Evolutionary conservation across 768 basidiomycete genomes (phyloP), one percentile per base, ranked within the genome.

Genomic region (Mycena filopes): DNA sequence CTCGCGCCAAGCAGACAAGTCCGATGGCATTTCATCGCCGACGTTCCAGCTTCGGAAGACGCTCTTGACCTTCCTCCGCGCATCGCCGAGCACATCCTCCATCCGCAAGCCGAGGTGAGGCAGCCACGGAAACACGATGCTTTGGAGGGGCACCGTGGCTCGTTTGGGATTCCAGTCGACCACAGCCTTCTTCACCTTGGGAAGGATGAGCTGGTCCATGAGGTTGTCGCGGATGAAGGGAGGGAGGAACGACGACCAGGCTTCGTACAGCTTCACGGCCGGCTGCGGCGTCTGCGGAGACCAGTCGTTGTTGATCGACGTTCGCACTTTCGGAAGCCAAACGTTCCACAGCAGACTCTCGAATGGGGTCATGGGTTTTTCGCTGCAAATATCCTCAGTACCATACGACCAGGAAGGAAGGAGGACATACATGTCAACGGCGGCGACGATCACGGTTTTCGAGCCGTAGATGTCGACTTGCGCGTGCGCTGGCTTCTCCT

Each of bases 291-390:
- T 80, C 55, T 84, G 80, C 3, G 96, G 89, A 12, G 84, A 80
- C 98, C 98, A 99, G 33, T 96, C 92, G 76, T 99, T 99, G 77
- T 99, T 99, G 75, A 99, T 90, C 13, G 87, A 84, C 0, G 94
- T 94, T 28, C 98, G 88, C n/a, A 99, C 91, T 79, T 89, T 94
- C 0, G 98, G 98, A 28, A 99, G 80, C 98, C 96, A 99, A 12
- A 93, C 83, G 68, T 91, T 94, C 96, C 98, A 99, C 16, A 99
- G 77, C 26, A 99, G 82, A 64, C 91, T 94, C 74, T 99, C 98
- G 74, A 94, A 99, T 0, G 97, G 91, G 18, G 96, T 96, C 98
- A 99, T 99, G 3, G 83, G 83, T 66, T 78, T 82, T 64, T 87
- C 87, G 48, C 86, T 88, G 67, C 16, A 16, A 31, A 15, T 20